Evolutionary conservation across 768 basidiomycete genomes (phyloP), one percentile per base, ranked within the genome.

Genomic region (Lactarius quietus): DNA sequence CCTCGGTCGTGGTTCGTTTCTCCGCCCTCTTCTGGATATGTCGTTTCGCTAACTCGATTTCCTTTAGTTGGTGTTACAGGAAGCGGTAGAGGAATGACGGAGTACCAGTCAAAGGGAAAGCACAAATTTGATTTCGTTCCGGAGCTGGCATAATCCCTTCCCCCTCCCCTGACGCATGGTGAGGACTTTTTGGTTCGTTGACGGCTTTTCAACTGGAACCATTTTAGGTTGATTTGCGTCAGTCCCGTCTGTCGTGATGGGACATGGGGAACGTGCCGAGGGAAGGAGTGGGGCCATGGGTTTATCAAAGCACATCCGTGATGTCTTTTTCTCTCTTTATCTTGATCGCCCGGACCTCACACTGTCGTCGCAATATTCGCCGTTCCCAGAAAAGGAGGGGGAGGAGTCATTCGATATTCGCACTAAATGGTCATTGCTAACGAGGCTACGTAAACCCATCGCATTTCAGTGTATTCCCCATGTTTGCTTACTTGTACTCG

Each of bases 1-100:
- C 14, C 74, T 92, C 23, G 94, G 93, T 29, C 84, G 81, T 83
- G 93, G 93, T 90, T 71, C 53, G 83, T 73, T 64, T 65, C 54
- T 63, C 76, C 70, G 68, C 20, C 48, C 75, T 74, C 36, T 62
- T 62, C 23, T 66, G 60, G 14, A 55, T 45, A 45, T 38, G 52
- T 29, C 28, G 33, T n/a, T 54, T 59, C 18, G 45, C 55, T 61
- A 52, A 48, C 36, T 59, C 55, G 64, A 29, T 53, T 28, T 29
- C 26, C 48, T 51, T 41, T 51, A 65, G 45, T 69, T 31, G 70
- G 60, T 26, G 56, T 58, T 20, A 63, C 59, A 39, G 68, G 63
- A 59, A 65, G 64, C 35, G 66, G 64, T 51, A 61, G 36, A 23
- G 68, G 65, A 61, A 70, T 57, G 69, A 70, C 69, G 48, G 69